Base-by-base conservation (phyloP, 352 stramenopile genomes). In the Phytophthora pisi region DNA sequence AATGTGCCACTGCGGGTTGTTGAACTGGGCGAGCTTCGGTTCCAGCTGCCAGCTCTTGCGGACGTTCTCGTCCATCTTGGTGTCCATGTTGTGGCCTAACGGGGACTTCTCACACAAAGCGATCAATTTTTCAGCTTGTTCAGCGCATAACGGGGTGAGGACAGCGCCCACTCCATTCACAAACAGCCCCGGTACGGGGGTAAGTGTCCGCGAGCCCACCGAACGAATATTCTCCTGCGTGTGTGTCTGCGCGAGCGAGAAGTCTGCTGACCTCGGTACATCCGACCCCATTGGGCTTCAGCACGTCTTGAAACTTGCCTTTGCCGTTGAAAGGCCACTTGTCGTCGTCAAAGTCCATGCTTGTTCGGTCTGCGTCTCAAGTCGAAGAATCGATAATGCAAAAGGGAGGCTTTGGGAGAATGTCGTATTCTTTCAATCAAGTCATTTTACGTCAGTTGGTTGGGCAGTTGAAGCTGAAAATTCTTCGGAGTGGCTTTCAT, bases 21-120 rank as follows among this genome's bases (percentile, higher is more conserved):
- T 47, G 42, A 47, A 47, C 42, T 24, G 15, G 4, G 23, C 42
- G 8, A 3, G 15, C 11, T 47, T 4, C 1, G n/a, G 42, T 18
- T 47, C 11, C 0, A 47, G 42, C 42, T 60, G 36, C 53, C 34
- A 58, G 34, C 52, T 58, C 7, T 58, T 58, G 11, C 36, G 52
- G 7, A 50, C 52, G 10, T 13, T 60, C 4, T 60, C 53, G 24
- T 60, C 53, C 23, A 60, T 49, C 15, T 49, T 20, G 3, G 50
- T 56, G 18, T 59, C 26, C 13, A 43, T 24, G 20, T 40, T 50
- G 4, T 23, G 10, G 10, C 53, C 53, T 2, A 51, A 60, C 23
- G 53, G 38, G 15, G 53, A 60, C 18, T 59, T 49, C 5, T 59
- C 36, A 20, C 52, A 45, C 11, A 20, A 13, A 9, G 34, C 36